Percentiles rank a stretch among this genome's conserved stretches.
Evolutionary conservation across 169 alveolate species (phyloP).

Genomic region (Toxoplasma gondii): DNA sequence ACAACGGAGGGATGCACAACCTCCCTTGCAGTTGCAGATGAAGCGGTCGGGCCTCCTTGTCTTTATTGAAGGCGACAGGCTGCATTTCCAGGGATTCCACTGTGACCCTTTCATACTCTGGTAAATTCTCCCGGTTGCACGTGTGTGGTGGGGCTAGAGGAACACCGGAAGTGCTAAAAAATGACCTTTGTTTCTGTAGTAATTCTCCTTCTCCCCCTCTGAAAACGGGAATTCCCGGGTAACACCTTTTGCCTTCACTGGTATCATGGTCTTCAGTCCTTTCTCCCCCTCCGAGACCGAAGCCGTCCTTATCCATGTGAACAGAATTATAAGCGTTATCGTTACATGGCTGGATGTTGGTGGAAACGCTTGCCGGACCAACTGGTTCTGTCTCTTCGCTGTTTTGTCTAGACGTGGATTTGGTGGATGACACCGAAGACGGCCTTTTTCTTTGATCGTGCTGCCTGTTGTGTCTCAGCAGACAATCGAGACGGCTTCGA

Average conservation of each 20-base stretch:
- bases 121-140: background rate
- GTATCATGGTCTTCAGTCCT: background rate
- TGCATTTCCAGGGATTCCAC: background rate
- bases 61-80: background rate
- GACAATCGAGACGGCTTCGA: conserved; percentile 22
- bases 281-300: background rate
- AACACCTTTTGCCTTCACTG: background rate
- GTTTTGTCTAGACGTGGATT: background rate
- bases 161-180: background rate
- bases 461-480: background rate
- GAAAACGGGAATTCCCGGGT: background rate
- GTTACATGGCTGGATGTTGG: too few relatives aligned
- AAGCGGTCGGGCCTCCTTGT: background rate
- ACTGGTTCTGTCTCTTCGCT: background rate
- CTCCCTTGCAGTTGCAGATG: conserved; percentile 14
- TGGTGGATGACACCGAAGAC: background rate
- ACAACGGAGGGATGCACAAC: background rate
- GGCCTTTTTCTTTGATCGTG: background rate
- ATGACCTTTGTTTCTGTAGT: background rate
- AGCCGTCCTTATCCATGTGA: too few relatives aligned
- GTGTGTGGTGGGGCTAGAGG: background rate
- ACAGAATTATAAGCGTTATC: too few relatives aligned
- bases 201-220: background rate
- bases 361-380: background rate
- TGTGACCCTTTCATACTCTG: background rate